Base-by-base conservation (phyloP, 139 green algal genomes). In the Ettlia oleoabundans region DNA sequence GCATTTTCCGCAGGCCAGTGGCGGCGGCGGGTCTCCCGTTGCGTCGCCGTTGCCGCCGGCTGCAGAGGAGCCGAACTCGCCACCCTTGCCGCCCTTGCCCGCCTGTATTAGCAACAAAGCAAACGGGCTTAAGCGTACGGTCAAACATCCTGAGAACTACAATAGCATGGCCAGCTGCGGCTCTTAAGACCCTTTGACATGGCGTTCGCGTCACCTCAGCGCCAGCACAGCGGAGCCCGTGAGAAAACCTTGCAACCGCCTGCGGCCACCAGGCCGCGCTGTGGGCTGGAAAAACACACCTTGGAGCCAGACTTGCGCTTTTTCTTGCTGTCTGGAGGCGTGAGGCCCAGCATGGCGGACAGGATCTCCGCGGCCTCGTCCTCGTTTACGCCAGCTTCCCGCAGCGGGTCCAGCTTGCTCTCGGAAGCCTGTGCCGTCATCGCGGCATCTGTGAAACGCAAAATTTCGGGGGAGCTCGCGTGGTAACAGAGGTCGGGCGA, bases 1-100 rank as follows among this genome's bases (percentile, higher is more conserved):
- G 78, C 92, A 96, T 22, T 90, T 81, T 82, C 93, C 88, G 66
- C 90, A 95, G n/a, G n/a, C n/a, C n/a, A n/a, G n/a, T n/a, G n/a
- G n/a, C n/a, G 19, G 80, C 65, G 30, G 32, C 33, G 4, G 71
- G 71, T 22, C 30, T 65, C 55, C 30, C 55, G 5, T 65, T 65
- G 15, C n/a, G n/a, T n/a, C n/a, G n/a, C n/a, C n/a, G n/a, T n/a
- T n/a, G n/a, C n/a, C n/a, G n/a, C n/a, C n/a, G n/a, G n/a, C n/a
- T n/a, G n/a, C n/a, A n/a, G n/a, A n/a, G n/a, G n/a, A n/a, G n/a
- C n/a, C n/a, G 71, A 30, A 9, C 3, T 35, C n/a, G 2, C n/a
- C 69, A 8, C 35, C 40, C 69, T 76, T 76, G 41, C n/a, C n/a
- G n/a, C n/a, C n/a, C n/a, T n/a, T n/a, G n/a, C n/a, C n/a, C n/a